phyloP scores from a whole-genome alignment of 1,284 basidiomycete genomes.

The Malassezia cuniculi region DNA sequence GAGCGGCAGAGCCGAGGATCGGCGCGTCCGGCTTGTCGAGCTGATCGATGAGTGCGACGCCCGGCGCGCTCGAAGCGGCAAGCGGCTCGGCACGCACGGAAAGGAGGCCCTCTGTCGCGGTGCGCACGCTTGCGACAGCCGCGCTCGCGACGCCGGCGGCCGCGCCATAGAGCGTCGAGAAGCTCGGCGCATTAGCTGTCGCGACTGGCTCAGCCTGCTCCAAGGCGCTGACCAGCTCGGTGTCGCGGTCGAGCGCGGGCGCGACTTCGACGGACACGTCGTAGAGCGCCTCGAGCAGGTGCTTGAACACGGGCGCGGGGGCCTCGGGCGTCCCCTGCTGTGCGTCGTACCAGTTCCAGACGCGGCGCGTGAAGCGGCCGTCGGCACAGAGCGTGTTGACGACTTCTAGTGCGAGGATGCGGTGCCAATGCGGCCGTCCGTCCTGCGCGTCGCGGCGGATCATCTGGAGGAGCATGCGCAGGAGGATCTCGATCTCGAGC shows the following conservation, averaged over 20 bases:
- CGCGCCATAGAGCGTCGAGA: conserved; percentile 32
- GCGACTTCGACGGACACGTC: conserved; percentile 17
- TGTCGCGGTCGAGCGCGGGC: conserved; percentile 15
- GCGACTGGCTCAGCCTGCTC: conserved; percentile 9
- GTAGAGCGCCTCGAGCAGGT: conserved; percentile 25
- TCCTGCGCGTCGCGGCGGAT: conserved; percentile 10
- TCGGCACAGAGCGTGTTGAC: conserved; percentile 33
- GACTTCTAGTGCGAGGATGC: conserved; percentile 38
- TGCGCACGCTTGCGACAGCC: conserved; percentile 19
- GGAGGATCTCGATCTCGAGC: conserved; percentile 42
- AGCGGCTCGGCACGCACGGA: conserved; percentile 17
- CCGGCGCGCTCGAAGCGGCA: conserved; percentile 23
- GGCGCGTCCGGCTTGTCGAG: conserved; percentile 69
- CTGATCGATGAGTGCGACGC: conserved; percentile 38
- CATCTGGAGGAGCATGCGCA: conserved; percentile 31
- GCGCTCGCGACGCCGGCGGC: conserved; percentile 32
- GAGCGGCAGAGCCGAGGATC: conserved; percentile 59
- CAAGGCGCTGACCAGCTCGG: conserved; percentile 12
- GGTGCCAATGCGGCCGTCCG: conserved; percentile 29
- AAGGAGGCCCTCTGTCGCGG: conserved; percentile 12
- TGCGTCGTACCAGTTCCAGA: conserved; percentile 37
- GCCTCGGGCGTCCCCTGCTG: conserved; percentile 3
- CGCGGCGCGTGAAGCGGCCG: conserved; percentile 25
- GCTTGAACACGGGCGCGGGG: conserved; percentile 23
- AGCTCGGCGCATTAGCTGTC: conserved; percentile 15